phyloP scores from a whole-genome alignment of 495 filamentous ascomycete genomes.

The Aspergillus bertholletiae region DNA sequence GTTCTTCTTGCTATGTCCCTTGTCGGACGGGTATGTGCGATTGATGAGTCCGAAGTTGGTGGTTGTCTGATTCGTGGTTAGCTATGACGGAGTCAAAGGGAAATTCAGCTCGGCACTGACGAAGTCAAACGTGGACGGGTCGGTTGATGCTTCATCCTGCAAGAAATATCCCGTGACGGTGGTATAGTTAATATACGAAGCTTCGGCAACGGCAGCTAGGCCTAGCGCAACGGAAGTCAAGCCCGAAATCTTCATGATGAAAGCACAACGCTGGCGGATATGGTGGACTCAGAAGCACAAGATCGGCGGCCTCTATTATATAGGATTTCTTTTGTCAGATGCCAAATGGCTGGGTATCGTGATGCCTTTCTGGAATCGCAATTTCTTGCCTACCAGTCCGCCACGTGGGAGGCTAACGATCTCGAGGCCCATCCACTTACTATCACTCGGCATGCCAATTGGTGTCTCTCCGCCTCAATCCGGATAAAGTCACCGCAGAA shows the following conservation, averaged over 20 bases:
- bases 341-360: no score
- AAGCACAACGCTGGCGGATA: neutral
- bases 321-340: no score
- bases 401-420: constrained; percentile 3
- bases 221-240: constrained; percentile 19
- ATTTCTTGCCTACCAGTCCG: constrained; percentile 6
- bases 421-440: neutral
- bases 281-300: neutral
- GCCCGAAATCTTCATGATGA: constrained; percentile 28
- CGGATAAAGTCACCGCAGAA: no score
- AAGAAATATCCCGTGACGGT: constrained; percentile 66
- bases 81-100: neutral
- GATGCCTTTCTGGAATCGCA: no score
- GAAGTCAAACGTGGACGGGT: constrained; percentile 63
- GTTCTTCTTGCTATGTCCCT: constrained; percentile 23
- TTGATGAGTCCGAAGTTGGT: constrained; percentile 67
- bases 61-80: constrained; percentile 37
- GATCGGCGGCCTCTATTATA: neutral
- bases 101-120: constrained; percentile 29
- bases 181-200: constrained; percentile 51
- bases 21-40: constrained; percentile 51
- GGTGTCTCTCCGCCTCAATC: neutral
- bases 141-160: constrained; percentile 54
- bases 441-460: neutral
- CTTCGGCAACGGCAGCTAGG: constrained; percentile 19